Evolutionary conservation across 2,329 filamentous ascomycete species (phyloP), one percentile per base, ranked within the genome.

Genomic region (Metarhizium brunneum): DNA sequence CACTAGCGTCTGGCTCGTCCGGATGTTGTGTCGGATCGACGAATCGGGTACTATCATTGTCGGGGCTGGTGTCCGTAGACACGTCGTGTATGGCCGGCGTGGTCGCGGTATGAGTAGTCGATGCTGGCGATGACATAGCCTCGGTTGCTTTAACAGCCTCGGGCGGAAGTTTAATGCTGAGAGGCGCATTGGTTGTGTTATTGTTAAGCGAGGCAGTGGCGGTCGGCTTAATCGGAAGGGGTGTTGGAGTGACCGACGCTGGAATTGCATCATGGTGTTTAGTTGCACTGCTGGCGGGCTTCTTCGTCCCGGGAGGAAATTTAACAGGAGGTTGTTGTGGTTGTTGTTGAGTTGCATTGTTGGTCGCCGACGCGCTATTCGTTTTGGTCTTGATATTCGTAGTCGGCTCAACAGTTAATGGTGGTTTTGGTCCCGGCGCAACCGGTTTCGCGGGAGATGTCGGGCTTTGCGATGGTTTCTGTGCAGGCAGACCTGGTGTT

Each of bases 41-140:
- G 61, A 81, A 82, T 47, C 80, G 78, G 50, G 80, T 75, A 18
- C 76, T 78, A 51, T 90, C 86, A 54, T 86, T 81, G 54, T 87
- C 87, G 1, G 87, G 85, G 62, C 87, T 91, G 2, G 88, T 91
- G 61, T 87, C 85, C 1, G 87, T 83, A 1, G 88, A 91, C 6
- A 78, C 80, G 59, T 86, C 81, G 57, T 85, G 80, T 43, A 85
- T 78, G 40, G 79, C 81, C 2, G 89, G 87, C 0, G 89, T 94
- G 25, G 86, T 83, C 54, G 84, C 84, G 47, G 87, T 91, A 62
- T 86, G 85, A 2, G 85, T 80, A 36, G 87, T 91, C 6, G 89
- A 92, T 2, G 73, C 75, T 16, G 81, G 79, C 2, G 81, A 84
- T 2, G 78, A 83, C 6, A 76, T 62, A 2, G 71, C 68, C 59